Conservation (phyloP, 345 rosid species). For the Murraya paniculata region DNA sequence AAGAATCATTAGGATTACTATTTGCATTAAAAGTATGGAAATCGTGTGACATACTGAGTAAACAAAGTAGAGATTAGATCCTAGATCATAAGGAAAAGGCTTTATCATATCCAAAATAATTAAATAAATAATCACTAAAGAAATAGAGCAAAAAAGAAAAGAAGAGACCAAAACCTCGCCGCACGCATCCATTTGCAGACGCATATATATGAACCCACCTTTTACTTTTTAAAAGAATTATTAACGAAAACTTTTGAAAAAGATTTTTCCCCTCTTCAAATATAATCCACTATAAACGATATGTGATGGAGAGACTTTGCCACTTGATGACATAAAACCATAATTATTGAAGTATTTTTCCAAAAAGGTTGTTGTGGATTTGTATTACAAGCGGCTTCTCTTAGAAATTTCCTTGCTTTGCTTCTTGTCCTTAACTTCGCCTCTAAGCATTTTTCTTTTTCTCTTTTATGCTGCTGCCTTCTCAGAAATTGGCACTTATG, state of each 20-base stretch:
- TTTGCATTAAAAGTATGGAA: slow-evolving; percentile 20
- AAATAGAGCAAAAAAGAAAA: slow-evolving; percentile 32
- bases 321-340: slow-evolving; percentile 11
- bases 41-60: slow-evolving; percentile 8
- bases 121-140: slow-evolving; percentile 4
- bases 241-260: neutral
- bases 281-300: neutral
- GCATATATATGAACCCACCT: slow-evolving; percentile 27
- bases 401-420: neutral
- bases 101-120: neutral
- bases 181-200: slow-evolving; percentile 35
- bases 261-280: neutral
- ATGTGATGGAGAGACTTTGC: slow-evolving; percentile 30
- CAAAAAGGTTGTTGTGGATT: neutral
- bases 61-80: slow-evolving; percentile 16
- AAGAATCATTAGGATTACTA: slow-evolving; percentile 11
- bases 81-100: neutral
- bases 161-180: slow-evolving; percentile 61
- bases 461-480: neutral
- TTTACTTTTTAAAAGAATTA: slow-evolving; percentile 49
- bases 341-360: neutral
- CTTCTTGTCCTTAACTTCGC: slow-evolving; percentile 24
- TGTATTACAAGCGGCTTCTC: neutral
- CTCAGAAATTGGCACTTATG: neutral
- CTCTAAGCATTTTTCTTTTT: slow-evolving; percentile 9